Conservation (phyloP, 768 basidiomycete genomes). For the Termitomyces sp. region DNA sequence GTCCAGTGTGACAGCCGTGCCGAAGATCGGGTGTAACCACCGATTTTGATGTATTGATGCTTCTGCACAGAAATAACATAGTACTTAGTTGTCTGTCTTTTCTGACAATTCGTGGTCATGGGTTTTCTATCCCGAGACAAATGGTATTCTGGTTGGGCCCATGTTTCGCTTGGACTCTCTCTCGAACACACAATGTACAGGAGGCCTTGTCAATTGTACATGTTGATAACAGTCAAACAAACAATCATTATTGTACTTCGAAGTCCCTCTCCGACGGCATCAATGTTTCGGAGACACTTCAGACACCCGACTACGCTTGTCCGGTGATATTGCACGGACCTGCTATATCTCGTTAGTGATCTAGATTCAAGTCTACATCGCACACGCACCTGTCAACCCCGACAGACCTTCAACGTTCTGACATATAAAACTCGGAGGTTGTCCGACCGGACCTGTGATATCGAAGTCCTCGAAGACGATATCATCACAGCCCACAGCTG, state of each 20-base stretch:
- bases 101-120: too few species aligned
- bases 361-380: background rate
- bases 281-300: background rate
- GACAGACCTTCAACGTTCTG: slow-evolving; percentile 35
- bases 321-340: slow-evolving; percentile 21
- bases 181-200: background rate
- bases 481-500: slow-evolving; percentile 38
- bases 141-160: background rate
- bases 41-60: background rate
- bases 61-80: background rate
- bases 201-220: background rate
- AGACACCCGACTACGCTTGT: slow-evolving; percentile 2
- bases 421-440: slow-evolving; percentile 35
- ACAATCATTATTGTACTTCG: background rate
- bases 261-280: background rate
- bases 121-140: background rate
- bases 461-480: slow-evolving; percentile 36
- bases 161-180: background rate
- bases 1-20: background rate
- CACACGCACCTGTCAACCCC: slow-evolving; percentile 27
- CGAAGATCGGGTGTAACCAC: slow-evolving; percentile 3
- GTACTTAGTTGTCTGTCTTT: background rate
- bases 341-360: slow-evolving; percentile 3
- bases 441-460: slow-evolving; percentile 29
- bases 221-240: background rate